Evolutionary conservation across 345 rosid genomes (phyloP), one percentile per base, ranked within the genome.

Genomic region (Rubroshorea leprosula): DNA sequence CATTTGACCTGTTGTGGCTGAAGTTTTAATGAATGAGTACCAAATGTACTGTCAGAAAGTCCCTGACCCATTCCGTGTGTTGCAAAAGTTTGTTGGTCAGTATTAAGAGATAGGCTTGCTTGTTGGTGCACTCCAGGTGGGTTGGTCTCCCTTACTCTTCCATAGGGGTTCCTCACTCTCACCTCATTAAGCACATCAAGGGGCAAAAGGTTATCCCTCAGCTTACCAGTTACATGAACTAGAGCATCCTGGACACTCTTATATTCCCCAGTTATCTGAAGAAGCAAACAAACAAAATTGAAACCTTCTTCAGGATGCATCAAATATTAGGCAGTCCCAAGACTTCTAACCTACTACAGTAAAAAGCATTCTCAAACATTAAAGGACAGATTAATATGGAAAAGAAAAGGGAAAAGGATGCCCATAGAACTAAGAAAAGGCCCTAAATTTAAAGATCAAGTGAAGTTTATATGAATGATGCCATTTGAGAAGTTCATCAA

Each of bases 241-340:
- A 80, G 55, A 41, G 76, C 78, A 55, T 77, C 77, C 47, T 72
- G 77, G 54, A 77, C 82, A 19, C 53, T 62, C 62, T 47, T 57
- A 67, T 69, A 72, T 44, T 57, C 74, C 3, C 85, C 85, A 17
- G 58, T 62, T 23, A 80, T 77, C 85, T 80, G 75, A 57, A 65
- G 43, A 53, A 18, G 21, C 45, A 67, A 61, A 57, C n/a, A 50
- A 45, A 29, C 39, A 53, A n/a, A 50, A 41, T 23, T 19, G 25
- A 62, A 20, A 24, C n/a, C 15, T 21, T 54, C 53, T 51, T 57
- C 22, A 46, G 13, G 23, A 31, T n/a, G 23, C 47, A 48, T 23
- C 9, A 38, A 35, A 29, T 38, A 39, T 23, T 26, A 65, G 52
- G 44, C 8, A 8, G n/a, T 27, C 31, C 31, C 31, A 27, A 27